phyloP scores from a whole-genome alignment of 2,329 filamentous ascomycete species.

The Cordyceps tenuipes region DNA sequence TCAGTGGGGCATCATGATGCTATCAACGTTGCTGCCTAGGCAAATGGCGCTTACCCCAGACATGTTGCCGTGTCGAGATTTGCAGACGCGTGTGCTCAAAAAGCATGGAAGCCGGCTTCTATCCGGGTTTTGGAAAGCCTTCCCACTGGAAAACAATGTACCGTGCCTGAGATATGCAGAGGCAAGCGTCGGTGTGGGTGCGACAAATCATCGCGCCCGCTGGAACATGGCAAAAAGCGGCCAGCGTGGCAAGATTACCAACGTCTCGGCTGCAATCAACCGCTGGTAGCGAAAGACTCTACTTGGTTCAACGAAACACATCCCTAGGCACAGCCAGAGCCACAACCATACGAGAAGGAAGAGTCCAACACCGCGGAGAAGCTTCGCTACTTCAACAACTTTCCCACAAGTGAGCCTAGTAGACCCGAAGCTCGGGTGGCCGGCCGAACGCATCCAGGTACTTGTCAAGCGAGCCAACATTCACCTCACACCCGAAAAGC shows the following conservation, averaged over 20 bases:
- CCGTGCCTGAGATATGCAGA: background rate
- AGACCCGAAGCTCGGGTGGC: slow-evolving; percentile 15
- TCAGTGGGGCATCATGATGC: too few species aligned
- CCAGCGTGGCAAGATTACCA: slow-evolving; percentile 18
- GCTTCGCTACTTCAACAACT: slow-evolving; percentile 1
- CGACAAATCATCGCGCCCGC: slow-evolving; percentile 15
- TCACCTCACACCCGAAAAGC: slow-evolving; percentile 49
- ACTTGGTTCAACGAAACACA: slow-evolving; percentile 25
- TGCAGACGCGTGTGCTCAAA: too few species aligned
- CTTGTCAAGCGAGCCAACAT: slow-evolving; percentile 57
- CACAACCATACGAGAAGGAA: slow-evolving; percentile 13
- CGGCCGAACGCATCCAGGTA: slow-evolving; percentile 41
- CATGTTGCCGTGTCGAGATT: background rate
- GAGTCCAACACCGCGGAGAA: background rate
- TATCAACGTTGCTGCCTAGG: background rate
- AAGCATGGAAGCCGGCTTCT: background rate
- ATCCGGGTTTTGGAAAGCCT: background rate
- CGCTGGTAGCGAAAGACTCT: background rate
- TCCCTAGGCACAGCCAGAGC: slow-evolving; percentile 13
- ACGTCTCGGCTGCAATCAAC: background rate
- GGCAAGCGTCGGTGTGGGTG: slow-evolving; percentile 12
- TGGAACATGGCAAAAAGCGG: slow-evolving; percentile 12
- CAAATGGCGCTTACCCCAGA: background rate
- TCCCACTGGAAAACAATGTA: slow-evolving; percentile 1
- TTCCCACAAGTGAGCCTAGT: slow-evolving; percentile 13